phyloP scores from a whole-genome alignment of 305 asterid species.

The Withania somnifera region DNA sequence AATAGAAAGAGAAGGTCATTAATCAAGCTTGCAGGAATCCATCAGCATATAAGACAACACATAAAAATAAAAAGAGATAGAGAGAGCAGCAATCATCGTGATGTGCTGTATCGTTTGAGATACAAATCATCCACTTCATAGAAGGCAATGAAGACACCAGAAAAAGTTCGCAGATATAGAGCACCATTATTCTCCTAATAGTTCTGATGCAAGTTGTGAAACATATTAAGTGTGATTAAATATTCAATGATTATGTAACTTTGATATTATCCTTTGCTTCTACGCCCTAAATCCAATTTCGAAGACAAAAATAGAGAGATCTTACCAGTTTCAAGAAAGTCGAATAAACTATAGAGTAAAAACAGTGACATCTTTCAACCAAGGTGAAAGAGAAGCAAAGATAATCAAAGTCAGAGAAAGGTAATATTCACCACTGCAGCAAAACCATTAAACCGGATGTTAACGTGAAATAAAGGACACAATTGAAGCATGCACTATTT shows the following conservation, averaged over 20 bases:
- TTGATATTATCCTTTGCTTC: neutral
- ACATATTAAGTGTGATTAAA: neutral
- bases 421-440: neutral
- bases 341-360: neutral
- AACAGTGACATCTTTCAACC: slow-evolving; percentile 1
- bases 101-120: neutral
- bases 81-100: neutral
- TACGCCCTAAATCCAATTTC: neutral
- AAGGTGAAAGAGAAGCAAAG: neutral
- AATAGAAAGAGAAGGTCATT: neutral
- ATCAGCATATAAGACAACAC: neutral
- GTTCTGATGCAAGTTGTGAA: neutral
- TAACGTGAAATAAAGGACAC: neutral
- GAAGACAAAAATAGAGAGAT: neutral
- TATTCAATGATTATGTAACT: neutral
- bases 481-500: neutral
- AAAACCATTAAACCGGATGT: neutral
- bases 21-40: neutral
- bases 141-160: neutral
- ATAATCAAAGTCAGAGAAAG: neutral
- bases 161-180: neutral
- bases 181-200: neutral
- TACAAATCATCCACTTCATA: neutral
- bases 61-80: neutral
- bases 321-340: neutral